Evolutionary conservation across 2,329 filamentous ascomycete species (phyloP).

Genomic region (Neonectria magnoliae): DNA sequence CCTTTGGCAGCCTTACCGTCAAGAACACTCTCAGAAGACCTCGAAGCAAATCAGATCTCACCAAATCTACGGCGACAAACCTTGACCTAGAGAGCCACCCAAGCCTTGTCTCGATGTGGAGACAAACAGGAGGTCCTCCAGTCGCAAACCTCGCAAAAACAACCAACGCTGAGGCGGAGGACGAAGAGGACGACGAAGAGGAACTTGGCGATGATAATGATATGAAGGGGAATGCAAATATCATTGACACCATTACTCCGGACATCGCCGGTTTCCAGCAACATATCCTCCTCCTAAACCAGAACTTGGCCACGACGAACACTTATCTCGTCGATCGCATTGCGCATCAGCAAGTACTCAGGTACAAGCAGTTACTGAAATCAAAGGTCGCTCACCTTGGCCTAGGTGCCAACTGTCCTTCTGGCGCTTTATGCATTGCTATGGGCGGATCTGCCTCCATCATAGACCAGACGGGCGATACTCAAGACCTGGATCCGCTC

Average conservation of each 20-base stretch:
- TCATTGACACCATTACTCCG: conserved; percentile 49
- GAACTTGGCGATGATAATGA: conserved; percentile 66
- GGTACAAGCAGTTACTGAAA: conserved; percentile 81
- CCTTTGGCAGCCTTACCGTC: conserved; percentile 56
- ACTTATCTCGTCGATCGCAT: conserved; percentile 80
- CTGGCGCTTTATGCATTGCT: conserved; percentile 70
- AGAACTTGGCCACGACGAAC: conserved; percentile 66
- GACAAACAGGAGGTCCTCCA: conserved; percentile 63
- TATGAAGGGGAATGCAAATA: conserved; percentile 69
- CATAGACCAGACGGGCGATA: conserved; percentile 68
- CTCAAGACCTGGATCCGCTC: conserved; percentile 67
- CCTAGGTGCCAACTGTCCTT: conserved; percentile 69
- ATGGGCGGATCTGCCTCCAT: conserved; percentile 73
- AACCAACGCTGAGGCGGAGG: conserved; percentile 47
- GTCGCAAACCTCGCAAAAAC: conserved; percentile 58
- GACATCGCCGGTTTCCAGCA: conserved; percentile 76
- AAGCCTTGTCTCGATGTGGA: conserved; percentile 62
- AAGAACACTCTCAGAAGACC: conserved; percentile 62
- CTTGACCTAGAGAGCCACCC: conserved; percentile 51
- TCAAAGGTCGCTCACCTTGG: conserved; percentile 75
- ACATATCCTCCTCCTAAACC: conserved; percentile 79
- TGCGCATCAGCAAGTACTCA: conserved; percentile 79
- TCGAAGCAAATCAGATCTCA: conserved; percentile 65
- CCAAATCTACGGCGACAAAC: conserved; percentile 48
- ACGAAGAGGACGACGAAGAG: conserved; percentile 67